A percentile compares a stretch with the other conserved stretches of the same genome.
Conservation (phyloP, 176 grass and related monocot species). For the Musa acuminata region DNA sequence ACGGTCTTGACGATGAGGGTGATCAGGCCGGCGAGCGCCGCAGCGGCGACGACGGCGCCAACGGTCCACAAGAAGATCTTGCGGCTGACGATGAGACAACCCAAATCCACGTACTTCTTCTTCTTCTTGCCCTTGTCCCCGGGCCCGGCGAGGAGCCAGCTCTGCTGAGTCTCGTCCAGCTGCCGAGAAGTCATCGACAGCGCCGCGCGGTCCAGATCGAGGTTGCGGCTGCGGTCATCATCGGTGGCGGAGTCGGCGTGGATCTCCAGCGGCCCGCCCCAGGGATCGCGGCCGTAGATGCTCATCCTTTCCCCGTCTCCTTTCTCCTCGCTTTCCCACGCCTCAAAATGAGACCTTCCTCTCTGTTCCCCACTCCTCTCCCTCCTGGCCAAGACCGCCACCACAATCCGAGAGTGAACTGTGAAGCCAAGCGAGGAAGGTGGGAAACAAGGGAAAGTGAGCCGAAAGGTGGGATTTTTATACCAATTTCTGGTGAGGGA, state of each 20-base stretch:
- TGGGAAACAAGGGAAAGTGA: not conserved
- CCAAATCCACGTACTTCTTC: conserved; percentile 17
- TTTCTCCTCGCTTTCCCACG: not conserved
- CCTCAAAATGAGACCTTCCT: not conserved
- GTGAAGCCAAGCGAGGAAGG: not conserved
- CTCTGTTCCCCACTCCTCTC: not conserved
- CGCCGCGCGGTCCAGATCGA: conserved; percentile 11
- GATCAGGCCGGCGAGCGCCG: not conserved
- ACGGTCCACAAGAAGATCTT: conserved; percentile 15
- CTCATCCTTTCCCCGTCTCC: not conserved
- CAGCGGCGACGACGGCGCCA: not conserved
- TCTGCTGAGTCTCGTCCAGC: conserved; percentile 16
- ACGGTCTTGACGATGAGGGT: conserved; percentile 12
- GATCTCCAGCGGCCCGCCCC: conserved; percentile 15
- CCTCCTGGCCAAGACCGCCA: not conserved
- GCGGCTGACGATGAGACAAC: conserved; percentile 11
- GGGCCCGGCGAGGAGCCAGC: conserved; percentile 9
- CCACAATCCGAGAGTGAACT: not conserved
- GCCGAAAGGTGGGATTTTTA: not conserved
- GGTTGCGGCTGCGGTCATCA: conserved; percentile 13
- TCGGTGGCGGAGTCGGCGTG: conserved; percentile 12
- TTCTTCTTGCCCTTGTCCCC: conserved; percentile 1
- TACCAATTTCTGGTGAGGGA: not conserved
- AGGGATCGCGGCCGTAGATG: conserved; percentile 7
- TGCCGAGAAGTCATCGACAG: conserved; percentile 9